Evolutionary conservation across 371 early-diverging fungal genomes (phyloP), one percentile per base, ranked within the genome.

Genomic region (Syncephalastrum contaminatum): DNA sequence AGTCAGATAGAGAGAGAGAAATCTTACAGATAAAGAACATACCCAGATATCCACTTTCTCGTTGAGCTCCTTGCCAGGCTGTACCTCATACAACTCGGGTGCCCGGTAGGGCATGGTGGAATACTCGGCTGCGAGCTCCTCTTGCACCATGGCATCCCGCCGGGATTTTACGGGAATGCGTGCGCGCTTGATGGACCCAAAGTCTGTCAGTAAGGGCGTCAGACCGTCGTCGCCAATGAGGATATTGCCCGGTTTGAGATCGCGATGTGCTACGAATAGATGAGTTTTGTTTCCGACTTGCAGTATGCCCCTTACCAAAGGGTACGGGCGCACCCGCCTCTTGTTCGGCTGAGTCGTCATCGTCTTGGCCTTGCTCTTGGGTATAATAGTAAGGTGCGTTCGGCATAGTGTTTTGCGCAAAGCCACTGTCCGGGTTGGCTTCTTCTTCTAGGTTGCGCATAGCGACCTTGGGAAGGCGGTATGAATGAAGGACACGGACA

Each of bases 1-100:
- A 21, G 24, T 40, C 4, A 41, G 46, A n/a, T n/a, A 3, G 20
- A 14, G 25, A 43, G 14, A 15, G 14, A 18, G 14, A 6, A 25
- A 48, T 22, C 16, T 3, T 48, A 3, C 7, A 21, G 25, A 20
- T 8, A 14, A 24, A 48, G 25, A 6, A 15, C 3, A 40, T 22
- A 87, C 82, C 91, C 91, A 90, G 25, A 90, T 80, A 60, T 90
- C 91, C n/a, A 88, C 85, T 50, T 85, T 83, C 62, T 87, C 87
- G 60, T 86, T 82, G 21, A 90, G 56, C 13, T 62, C 68, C 0
- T 72, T 62, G 3, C 76, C 86, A 4, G 81, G 74, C 58, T 87
- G 82, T 16, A 90, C 87, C 67, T 90, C 89, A 69, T 86, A 90
- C 24, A 90, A 69, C 62, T 90, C 91, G 2, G 91, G 91, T 8